phyloP scores from a whole-genome alignment of 306 rosid genomes.

The Cotoneaster glaucophyllus region DNA sequence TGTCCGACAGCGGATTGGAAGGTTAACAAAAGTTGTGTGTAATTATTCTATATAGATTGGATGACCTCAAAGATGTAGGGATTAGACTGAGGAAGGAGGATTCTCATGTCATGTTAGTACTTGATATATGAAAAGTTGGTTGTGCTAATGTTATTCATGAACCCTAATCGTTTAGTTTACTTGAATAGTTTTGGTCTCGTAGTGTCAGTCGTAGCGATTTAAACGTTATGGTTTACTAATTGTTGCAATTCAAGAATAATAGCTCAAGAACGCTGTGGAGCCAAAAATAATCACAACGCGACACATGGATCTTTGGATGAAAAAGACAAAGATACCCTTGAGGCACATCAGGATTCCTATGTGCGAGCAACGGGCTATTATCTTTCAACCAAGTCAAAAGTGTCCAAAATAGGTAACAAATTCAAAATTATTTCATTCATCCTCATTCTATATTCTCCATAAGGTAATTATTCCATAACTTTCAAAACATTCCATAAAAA shows the following conservation, averaged over 20 bases:
- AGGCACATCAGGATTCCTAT: too few species aligned
- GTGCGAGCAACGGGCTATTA: too few species aligned
- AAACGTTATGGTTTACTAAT: neutral
- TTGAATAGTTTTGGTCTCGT: neutral
- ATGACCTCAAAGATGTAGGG: conserved; percentile 1
- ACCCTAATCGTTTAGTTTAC: neutral
- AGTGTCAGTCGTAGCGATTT: neutral
- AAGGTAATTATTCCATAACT: too few species aligned
- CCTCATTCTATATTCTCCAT: too few species aligned
- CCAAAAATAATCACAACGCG: too few species aligned
- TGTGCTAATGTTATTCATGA: neutral
- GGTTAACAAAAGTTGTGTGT: conserved; percentile 6
- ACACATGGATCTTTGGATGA: too few species aligned
- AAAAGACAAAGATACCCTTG: too few species aligned
- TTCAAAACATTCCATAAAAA: too few species aligned
- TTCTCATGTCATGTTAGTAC: neutral
- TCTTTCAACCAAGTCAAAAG: too few species aligned
- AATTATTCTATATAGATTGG: conserved; percentile 10
- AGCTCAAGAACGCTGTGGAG: too few species aligned
- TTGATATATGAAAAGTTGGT: neutral
- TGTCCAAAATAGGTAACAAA: too few species aligned
- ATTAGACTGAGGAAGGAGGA: neutral
- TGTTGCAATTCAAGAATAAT: neutral
- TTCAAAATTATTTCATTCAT: too few species aligned
- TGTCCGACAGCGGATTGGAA: conserved; percentile 1